Evolutionary conservation across 2,329 filamentous ascomycete species (phyloP), one percentile per base, ranked within the genome.

Genomic region (Raffaelea ambrosiae): DNA sequence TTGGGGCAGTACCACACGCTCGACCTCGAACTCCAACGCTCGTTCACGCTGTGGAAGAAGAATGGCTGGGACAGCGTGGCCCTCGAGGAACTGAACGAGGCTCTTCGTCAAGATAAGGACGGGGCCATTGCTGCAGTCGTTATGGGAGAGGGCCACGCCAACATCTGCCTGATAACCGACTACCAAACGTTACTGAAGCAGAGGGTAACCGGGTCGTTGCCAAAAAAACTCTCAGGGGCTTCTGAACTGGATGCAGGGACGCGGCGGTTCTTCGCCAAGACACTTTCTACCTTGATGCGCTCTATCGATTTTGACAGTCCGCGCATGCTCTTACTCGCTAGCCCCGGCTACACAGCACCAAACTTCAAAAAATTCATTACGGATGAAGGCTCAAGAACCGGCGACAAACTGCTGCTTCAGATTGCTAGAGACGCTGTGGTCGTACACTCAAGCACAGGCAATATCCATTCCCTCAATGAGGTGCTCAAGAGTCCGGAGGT

Each of bases 51-150:
- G 8, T 85, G 89, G 68, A 97, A 97, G 67, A 77, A 78, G 36
- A 70, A 80, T 9, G 83, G 89, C 39, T 98, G 93, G 93, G 93
- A 98, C 65, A 90, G 85, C 55, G 82, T 98, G 11, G 87, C 90
- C 3, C 70, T 84, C 43, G 82, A 86, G 50, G 84, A 86, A 41
- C 75, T 98, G 11, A 73, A 78, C 48, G 88, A 95, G 62, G 84
- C 89, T 1, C 75, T 91, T 14, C 83, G 87, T 57, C 81, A 86
- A 56, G 84, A 88, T 54, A 83, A 84, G 59, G 82, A 86, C 52
- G 89, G 88, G 1, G 85, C 91, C 52, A 76, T 95, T 18, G 88
- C 89, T 48, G 91, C 93, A 0, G 84, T 97, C 1, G 86, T 97
- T 21, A 91, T 98, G 85, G 87, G 95, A 58, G 91, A 97, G 59